These are phyloP conservation scores for Spirogloea muscicola DNA, from an alignment of 139 green algal species.

Conservation along the genomic window DNA sequence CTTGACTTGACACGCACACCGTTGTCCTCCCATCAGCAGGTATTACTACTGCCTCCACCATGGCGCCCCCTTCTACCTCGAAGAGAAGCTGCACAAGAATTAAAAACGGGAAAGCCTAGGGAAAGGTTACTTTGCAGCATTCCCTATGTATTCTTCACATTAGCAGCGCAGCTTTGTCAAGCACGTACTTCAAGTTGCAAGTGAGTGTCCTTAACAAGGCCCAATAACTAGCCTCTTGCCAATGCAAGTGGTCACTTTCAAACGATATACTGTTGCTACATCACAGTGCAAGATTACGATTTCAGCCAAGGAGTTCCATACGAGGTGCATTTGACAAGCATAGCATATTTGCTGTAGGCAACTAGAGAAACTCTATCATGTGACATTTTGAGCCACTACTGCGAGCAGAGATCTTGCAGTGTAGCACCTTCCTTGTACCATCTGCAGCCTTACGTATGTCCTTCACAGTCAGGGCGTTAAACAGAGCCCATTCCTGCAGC, in stretches of 20 bases:
- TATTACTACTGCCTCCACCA: conserved; percentile 48
- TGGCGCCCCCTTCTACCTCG: too few relatives aligned
- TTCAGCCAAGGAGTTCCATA: neutral
- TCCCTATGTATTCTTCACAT: too few relatives aligned
- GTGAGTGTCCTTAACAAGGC: too few relatives aligned
- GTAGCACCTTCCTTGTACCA: conserved; percentile 44
- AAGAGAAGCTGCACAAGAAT: too few relatives aligned
- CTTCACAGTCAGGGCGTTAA: conserved; percentile 24
- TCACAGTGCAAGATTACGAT: too few relatives aligned
- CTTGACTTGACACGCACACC: conserved; percentile 36
- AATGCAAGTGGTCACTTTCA: too few relatives aligned
- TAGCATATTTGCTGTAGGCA: neutral
- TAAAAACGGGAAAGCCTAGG: too few relatives aligned
- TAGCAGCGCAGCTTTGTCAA: neutral
- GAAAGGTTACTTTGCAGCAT: too few relatives aligned
- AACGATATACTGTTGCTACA: too few relatives aligned
- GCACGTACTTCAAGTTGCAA: conserved; percentile 24
- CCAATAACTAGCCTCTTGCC: too few relatives aligned
- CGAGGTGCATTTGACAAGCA: neutral
- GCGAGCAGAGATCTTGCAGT: neutral
- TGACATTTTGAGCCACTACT: neutral
- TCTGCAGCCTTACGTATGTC: conserved; percentile 15
- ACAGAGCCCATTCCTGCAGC: conserved; percentile 10
- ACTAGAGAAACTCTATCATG: neutral
- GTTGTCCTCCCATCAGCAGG: conserved; percentile 8